A percentile compares a stretch with the other conserved stretches of the same genome.
Evolutionary conservation across 2,329 filamentous ascomycete genomes (phyloP).

Genomic region (Sporothrix euskadiensis): DNA sequence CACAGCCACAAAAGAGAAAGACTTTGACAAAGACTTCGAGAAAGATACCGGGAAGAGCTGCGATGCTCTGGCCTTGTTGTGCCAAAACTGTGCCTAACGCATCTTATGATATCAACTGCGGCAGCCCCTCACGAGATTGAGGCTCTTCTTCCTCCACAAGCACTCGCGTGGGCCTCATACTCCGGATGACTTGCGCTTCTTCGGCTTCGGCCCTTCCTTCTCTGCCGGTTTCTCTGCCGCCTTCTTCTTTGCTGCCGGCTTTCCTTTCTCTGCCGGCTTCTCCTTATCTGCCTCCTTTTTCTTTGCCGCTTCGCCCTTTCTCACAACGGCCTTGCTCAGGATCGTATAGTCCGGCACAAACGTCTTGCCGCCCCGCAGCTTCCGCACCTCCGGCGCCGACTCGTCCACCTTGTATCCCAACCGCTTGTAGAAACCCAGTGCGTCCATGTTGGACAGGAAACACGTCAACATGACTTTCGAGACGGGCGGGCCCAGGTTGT

Average conservation of each 20-base stretch:
- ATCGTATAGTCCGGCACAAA: conserved; percentile 61
- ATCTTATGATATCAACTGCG: not conserved
- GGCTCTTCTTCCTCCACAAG: not conserved
- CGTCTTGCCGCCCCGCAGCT: conserved; percentile 57
- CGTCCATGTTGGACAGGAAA: conserved; percentile 62
- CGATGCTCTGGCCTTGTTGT: not conserved
- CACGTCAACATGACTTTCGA: conserved; percentile 74
- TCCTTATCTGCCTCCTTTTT: not conserved
- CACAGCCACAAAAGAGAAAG: not conserved
- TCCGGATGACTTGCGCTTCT: not conserved
- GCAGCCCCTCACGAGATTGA: not conserved
- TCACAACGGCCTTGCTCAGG: conserved; percentile 49
- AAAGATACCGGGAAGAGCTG: not conserved
- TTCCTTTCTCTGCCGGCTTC: not conserved
- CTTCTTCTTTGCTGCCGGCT: not conserved
- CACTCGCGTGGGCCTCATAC: not conserved
- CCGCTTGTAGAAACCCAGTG: conserved; percentile 60
- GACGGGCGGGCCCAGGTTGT: conserved; percentile 52
- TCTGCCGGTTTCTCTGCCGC: not conserved
- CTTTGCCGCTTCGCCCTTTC: not conserved
- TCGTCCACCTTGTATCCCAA: conserved; percentile 59
- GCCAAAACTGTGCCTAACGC: not conserved
- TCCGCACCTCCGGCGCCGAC: conserved; percentile 55
- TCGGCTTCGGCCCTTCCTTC: not conserved
- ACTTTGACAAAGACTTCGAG: too few relatives aligned